Conservation (phyloP, 805 yeast genomes). For the Cyberlindnera mississippiensis region DNA sequence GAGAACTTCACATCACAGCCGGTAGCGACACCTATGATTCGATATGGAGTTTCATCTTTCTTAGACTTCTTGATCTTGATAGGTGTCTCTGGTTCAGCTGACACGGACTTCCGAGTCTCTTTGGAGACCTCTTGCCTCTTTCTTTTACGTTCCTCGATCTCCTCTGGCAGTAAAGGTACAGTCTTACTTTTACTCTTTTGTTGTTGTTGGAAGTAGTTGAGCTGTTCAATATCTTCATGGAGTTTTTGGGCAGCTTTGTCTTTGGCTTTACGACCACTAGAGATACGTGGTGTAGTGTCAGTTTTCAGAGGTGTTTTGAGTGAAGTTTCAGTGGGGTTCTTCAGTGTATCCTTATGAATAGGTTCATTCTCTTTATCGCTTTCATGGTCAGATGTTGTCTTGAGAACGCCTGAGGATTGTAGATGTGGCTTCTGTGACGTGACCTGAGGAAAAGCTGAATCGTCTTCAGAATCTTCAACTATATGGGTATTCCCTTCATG, state of each 20-base stretch:
- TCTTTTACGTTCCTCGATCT: constrained; percentile 31
- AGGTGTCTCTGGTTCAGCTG: constrained; percentile 8
- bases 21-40: constrained; percentile 52
- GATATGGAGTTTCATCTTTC: constrained; percentile 23
- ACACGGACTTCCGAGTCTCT: constrained; percentile 14
- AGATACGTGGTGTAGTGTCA: constrained; percentile 11
- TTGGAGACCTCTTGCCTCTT: constrained; percentile 27
- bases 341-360: constrained; percentile 2
- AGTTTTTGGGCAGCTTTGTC: constrained; percentile 61
- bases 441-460: constrained; percentile 1
- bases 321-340: constrained; percentile 5
- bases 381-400: background rate
- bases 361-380: constrained; percentile 9
- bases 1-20: constrained; percentile 55
- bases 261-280: constrained; percentile 54
- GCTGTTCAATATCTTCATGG: constrained; percentile 64
- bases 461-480: constrained; percentile 26
- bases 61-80: constrained; percentile 14
- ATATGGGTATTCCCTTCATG: constrained; percentile 17
- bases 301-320: constrained; percentile 15
- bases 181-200: constrained; percentile 35
- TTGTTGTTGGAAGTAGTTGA: constrained; percentile 60
- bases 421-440: too few relatives aligned
- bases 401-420: too few relatives aligned
- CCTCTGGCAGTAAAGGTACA: constrained; percentile 38